Evolutionary conservation across 2,329 filamentous ascomycete species (phyloP).

Genomic region (Sarocladium brachiariae): DNA sequence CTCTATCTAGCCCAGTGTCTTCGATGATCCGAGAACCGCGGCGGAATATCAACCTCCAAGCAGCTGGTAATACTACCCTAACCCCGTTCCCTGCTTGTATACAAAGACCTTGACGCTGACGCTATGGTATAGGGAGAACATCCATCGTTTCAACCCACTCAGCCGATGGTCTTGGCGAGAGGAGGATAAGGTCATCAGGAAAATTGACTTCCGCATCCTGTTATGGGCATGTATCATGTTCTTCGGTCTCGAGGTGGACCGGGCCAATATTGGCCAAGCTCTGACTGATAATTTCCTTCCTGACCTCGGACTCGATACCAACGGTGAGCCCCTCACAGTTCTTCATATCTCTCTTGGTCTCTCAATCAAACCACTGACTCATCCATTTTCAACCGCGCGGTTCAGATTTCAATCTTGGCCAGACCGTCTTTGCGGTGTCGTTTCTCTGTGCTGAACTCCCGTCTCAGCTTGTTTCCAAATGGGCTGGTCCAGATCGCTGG

Average conservation of each 20-base stretch:
- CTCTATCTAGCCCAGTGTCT: neutral
- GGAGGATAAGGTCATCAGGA: constrained; percentile 23
- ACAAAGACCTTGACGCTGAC: too few relatives aligned
- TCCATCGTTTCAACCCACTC: constrained; percentile 29
- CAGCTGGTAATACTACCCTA: constrained; percentile 1
- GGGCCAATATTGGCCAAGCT: constrained; percentile 40
- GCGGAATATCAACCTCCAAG: neutral
- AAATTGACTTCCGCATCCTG: constrained; percentile 44
- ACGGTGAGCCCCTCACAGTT: constrained; percentile 21
- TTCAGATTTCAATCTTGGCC: constrained; percentile 27
- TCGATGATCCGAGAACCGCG: neutral
- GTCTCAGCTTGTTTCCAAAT: constrained; percentile 53
- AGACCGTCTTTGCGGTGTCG: constrained; percentile 23
- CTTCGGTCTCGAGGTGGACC: constrained; percentile 39
- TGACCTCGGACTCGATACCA: constrained; percentile 35
- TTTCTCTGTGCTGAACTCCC: constrained; percentile 39
- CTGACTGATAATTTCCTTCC: constrained; percentile 39
- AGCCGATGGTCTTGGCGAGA: constrained; percentile 30
- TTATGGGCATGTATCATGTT: constrained; percentile 37
- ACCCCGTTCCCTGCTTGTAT: too few relatives aligned
- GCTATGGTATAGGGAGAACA: too few relatives aligned
- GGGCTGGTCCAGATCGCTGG: constrained; percentile 51
- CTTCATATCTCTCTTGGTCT: neutral
- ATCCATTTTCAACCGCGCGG: too few relatives aligned
- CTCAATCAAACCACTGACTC: neutral